These are phyloP conservation scores for Candida sithepensis DNA, from an alignment of 805 yeast species.

Conservation along the genomic window DNA sequence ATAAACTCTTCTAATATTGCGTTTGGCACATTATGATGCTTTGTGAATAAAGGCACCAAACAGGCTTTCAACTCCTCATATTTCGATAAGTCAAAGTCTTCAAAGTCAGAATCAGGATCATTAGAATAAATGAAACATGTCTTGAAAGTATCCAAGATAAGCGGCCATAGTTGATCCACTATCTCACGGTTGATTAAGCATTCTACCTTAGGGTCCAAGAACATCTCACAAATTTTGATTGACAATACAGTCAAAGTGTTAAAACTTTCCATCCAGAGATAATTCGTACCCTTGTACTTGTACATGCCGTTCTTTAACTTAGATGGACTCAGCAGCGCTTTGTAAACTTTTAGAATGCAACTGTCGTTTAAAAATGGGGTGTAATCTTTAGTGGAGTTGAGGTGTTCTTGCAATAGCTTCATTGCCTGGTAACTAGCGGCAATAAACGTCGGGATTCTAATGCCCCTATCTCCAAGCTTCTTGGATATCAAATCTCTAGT, in stretches of 20 bases:
- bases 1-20: conserved; percentile 41
- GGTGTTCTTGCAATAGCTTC: conserved; percentile 34
- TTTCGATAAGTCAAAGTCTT: conserved; percentile 41
- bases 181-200: conserved; percentile 13
- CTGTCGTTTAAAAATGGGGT: conserved; percentile 40
- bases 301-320: conserved; percentile 39
- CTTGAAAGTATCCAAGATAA: conserved; percentile 38
- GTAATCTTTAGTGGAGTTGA: conserved; percentile 32
- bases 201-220: conserved; percentile 8
- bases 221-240: conserved; percentile 26
- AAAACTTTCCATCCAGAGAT: conserved; percentile 56
- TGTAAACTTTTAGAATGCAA: conserved; percentile 42
- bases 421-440: conserved; percentile 52
- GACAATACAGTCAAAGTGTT: conserved; percentile 37
- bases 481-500: conserved; percentile 53
- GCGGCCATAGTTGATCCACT: conserved; percentile 33
- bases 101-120: conserved; percentile 29
- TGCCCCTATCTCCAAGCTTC: conserved; percentile 41
- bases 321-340: conserved; percentile 51
- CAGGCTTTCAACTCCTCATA: conserved; percentile 40
- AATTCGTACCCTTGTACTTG: conserved; percentile 20
- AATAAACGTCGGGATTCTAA: conserved; percentile 57
- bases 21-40: conserved; percentile 21
- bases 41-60: conserved; percentile 39
- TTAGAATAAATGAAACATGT: conserved; percentile 36